A percentile compares a stretch with the other conserved stretches of the same genome.
Evolutionary conservation across 768 basidiomycete species (phyloP).

Genomic region (Boletus vermiculosoides): DNA sequence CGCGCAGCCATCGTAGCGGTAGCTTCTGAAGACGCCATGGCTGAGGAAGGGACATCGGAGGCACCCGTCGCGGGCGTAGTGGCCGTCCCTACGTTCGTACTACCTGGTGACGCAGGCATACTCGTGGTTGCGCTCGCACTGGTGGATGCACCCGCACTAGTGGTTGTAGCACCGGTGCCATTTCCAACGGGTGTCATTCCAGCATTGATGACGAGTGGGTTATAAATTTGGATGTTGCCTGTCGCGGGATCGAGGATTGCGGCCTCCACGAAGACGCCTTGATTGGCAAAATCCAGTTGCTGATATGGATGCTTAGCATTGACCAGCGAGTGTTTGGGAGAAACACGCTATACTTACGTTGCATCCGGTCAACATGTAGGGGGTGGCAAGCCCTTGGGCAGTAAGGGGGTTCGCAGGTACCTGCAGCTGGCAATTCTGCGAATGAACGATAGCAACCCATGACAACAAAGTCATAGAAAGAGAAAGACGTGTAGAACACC

Average conservation of each 20-base stretch:
- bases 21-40: background rate
- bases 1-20: conserved; percentile 2
- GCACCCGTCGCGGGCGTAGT: background rate
- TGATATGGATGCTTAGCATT: background rate
- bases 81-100: background rate
- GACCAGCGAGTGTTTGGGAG: background rate
- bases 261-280: conserved; percentile 28
- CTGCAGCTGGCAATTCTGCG: conserved; percentile 25
- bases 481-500: background rate
- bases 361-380: conserved; percentile 28
- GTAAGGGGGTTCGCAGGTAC: conserved; percentile 24
- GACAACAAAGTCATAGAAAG: conserved; percentile 18
- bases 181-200: conserved; percentile 24
- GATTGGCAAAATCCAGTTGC: conserved; percentile 29
- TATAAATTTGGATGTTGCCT: conserved; percentile 27
- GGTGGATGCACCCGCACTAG: background rate
- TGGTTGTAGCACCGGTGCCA: background rate
- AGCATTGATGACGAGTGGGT: conserved; percentile 29
- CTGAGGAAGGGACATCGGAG: background rate
- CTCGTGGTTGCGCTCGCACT: background rate
- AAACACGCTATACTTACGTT: conserved; percentile 15
- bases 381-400: conserved; percentile 27
- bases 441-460: conserved; percentile 11
- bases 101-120: background rate
- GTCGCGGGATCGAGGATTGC: conserved; percentile 31